Conservation (phyloP, 2,329 filamentous ascomycete species). For the Capronia epimyces region DNA sequence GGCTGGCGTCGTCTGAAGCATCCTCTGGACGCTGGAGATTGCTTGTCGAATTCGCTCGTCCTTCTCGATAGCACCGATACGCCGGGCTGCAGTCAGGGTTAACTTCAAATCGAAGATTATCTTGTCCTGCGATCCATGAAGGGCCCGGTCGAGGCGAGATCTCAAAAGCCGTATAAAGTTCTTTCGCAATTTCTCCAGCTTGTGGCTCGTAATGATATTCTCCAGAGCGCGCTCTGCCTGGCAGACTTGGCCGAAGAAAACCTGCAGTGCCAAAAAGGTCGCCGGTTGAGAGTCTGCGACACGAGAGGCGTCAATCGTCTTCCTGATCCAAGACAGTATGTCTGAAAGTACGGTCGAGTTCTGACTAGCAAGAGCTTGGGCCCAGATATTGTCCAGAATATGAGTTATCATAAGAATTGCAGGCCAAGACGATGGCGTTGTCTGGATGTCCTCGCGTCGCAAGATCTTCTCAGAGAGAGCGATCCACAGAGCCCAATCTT, state of each 20-base stretch:
- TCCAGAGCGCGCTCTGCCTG: neutral
- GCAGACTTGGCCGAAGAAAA: conserved; percentile 1
- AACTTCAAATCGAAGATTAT: neutral
- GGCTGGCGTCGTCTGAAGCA: neutral
- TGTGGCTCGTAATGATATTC: neutral
- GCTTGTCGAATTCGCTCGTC: conserved; percentile 1
- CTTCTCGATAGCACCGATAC: neutral
- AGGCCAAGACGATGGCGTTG: conserved; percentile 1
- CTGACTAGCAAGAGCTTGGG: neutral
- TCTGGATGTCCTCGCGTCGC: neutral
- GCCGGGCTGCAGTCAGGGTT: neutral
- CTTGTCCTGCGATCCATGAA: neutral
- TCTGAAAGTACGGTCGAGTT: neutral
- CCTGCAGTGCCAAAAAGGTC: conserved; percentile 2
- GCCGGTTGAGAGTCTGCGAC: neutral
- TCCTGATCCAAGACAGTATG: conserved; percentile 2
- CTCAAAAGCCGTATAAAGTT: neutral
- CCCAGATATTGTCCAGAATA: conserved; percentile 4
- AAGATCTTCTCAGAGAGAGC: conserved; percentile 1
- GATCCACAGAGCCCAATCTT: conserved; percentile 16
- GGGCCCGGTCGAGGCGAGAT: neutral
- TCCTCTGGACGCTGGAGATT: neutral
- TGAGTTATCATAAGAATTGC: conserved; percentile 5
- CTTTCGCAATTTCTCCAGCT: conserved; percentile 7
- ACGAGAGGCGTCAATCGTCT: neutral